Conservation (phyloP, 768 basidiomycete species). For the Xerocomus brunneocitrinus region DNA sequence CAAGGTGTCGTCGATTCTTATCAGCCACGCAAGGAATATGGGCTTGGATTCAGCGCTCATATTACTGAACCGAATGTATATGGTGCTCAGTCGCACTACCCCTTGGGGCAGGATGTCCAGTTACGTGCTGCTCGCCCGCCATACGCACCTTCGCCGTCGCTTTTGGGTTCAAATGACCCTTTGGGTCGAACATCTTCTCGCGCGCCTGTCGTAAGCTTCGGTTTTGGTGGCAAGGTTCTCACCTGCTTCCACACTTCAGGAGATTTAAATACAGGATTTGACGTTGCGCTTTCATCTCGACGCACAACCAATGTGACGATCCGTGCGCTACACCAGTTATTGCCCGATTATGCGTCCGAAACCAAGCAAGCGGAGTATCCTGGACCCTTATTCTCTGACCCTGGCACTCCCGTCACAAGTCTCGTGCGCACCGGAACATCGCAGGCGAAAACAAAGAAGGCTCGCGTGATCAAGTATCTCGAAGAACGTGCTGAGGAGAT, state of each 20-base stretch:
- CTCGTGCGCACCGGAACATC: constrained; percentile 61
- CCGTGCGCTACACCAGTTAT: constrained; percentile 59
- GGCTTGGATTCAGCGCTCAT: constrained; percentile 20
- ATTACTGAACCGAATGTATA: constrained; percentile 17
- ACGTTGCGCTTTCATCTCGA: constrained; percentile 69
- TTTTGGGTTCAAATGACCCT: constrained; percentile 79
- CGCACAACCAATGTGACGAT: constrained; percentile 68
- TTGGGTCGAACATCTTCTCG: constrained; percentile 67
- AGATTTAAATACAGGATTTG: constrained; percentile 66
- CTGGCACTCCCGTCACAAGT: constrained; percentile 56
- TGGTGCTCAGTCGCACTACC: constrained; percentile 13
- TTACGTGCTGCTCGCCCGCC: constrained; percentile 42
- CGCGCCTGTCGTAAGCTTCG: constrained; percentile 82
- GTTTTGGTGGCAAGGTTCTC: constrained; percentile 88
- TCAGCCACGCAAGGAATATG: constrained; percentile 26
- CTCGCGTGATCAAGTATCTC: constrained; percentile 72
- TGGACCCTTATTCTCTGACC: constrained; percentile 82
- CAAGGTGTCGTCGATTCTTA: constrained; percentile 16
- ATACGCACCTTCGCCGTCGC: constrained; percentile 83
- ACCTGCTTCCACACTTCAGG: constrained; percentile 80
- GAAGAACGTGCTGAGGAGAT: constrained; percentile 73
- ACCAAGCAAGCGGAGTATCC: constrained; percentile 61
- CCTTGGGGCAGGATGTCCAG: constrained; percentile 25
- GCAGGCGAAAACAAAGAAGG: constrained; percentile 80
- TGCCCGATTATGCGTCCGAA: constrained; percentile 62